Evolutionary conservation across 345 rosid species (phyloP), one percentile per base, ranked within the genome.

Genomic region (Alliaria petiolata): DNA sequence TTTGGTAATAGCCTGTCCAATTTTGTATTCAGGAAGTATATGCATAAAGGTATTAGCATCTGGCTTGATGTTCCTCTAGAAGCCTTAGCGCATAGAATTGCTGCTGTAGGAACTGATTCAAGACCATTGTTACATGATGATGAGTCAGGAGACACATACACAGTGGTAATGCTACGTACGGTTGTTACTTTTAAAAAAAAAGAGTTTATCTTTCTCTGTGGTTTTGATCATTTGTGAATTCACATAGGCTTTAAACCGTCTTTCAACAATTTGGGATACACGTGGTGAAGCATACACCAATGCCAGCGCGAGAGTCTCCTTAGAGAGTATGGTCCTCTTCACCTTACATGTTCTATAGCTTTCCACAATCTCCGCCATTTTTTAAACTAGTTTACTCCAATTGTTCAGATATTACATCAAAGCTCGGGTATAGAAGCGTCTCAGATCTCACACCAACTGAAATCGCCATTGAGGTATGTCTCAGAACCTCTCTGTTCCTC

Each of bases 21-120:
- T 10, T 15, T 62, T 54, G 19, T 36, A 35, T 17, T 38, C 77
- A 93, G 98, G 97, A 81, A 70, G 72, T 74, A 81, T 72, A 93
- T 93, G 98, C 81, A 78, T 9, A 85, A 83, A 69, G 98, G 98
- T 15, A 77, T 93, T 68, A 86, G 84, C 74, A 86, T 93, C 50
- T 93, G 96, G 96, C 76, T 93, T 62, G 98, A 91, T 83, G 99
- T 91, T 71, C 99, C 99, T 61, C 62, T 91, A 75, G 93, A 89
- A 78, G 99, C 96, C 35, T 87, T 95, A 78, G 98, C 96, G 2
- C 80, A 73, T 20, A 91, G 98, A 76, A 91, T 93, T 46, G 86
- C 90, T n/a, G 84, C 95, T 30, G 95, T 91, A 16, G 98, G 98
- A 65, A 93, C 98, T 10, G 17, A 69, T 49, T 89, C 97, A 76